Evolutionary conservation across 2,329 filamentous ascomycete genomes (phyloP), one percentile per base, ranked within the genome.

Genomic region (Aspergillus hiratsukae): DNA sequence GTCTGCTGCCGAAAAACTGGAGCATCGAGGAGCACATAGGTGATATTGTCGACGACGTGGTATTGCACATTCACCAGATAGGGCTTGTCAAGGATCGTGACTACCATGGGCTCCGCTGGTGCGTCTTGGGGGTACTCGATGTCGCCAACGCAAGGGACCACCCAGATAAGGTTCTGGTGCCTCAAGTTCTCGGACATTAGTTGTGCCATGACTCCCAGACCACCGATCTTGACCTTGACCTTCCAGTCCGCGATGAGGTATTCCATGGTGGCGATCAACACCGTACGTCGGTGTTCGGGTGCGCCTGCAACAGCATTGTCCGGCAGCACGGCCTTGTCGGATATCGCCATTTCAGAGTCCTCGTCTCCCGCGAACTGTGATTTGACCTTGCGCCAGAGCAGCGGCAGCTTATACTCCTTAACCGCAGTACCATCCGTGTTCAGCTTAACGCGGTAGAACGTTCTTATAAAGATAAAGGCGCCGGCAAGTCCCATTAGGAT

Each of bases 141-240:
- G 45, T 82, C 86, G 28, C 84, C 83, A 52, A 87, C 84, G 61
- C 81, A 82, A 14, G 82, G 82, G 27, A 84, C 78, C n/a, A 85
- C 81, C 82, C 82, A 88, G 59, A 88, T 81, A 0, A 88, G 76
- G 65, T 88, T 81, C 63, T 87, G 81, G 61, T 88, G 84, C 3
- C 81, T 76, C 10, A 88, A 78, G 52, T 84, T 81, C 66, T 86
- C 85, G 17, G 83, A 83, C 85, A 88, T 88, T 2, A 88, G 74
- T 62, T 86, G 83, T 31, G 86, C 85, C 85, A 88, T 88, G 59
- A 88, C 85, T 68, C 86, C 86, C 3, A 88, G 76, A 58, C 86
- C 86, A 58, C 86, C 86, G 49, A 88, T 88, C 72, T 88, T 88
- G 72, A 88, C 85, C 71, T 87, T 88, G 72, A 88, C 85, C 3